phyloP scores from a whole-genome alignment of 2,329 filamentous ascomycete genomes.

The Colletotrichum scovillei region DNA sequence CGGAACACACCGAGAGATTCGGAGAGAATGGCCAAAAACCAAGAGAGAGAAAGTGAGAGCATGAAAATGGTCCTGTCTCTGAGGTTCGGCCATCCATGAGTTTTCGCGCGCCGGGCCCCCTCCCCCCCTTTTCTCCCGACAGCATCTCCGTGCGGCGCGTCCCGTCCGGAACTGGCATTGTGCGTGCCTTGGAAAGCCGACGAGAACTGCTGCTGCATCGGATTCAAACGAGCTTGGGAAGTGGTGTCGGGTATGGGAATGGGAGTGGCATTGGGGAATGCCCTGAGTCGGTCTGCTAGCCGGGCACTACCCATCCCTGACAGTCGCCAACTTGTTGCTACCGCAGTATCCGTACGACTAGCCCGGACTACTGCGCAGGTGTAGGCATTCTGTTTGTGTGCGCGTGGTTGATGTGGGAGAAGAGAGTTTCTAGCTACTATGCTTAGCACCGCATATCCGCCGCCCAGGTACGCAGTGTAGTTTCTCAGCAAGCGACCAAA shows the following conservation, averaged over 20 bases:
- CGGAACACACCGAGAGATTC: not conserved
- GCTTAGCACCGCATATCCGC: not conserved
- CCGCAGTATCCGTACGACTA: not conserved
- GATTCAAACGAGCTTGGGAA: not conserved
- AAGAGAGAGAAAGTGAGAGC: not conserved
- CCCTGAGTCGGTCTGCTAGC: conserved; percentile 23
- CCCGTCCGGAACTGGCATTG: conserved; percentile 27
- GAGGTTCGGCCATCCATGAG: conserved; percentile 19
- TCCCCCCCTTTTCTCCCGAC: conserved; percentile 9
- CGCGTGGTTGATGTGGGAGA: not conserved
- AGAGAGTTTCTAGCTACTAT: not conserved
- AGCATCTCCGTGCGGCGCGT: conserved; percentile 31
- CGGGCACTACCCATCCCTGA: conserved; percentile 29
- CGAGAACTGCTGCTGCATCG: conserved; percentile 7
- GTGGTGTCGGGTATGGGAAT: conserved; percentile 19
- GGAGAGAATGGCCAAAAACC: not conserved
- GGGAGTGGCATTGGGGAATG: not conserved
- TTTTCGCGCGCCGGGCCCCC: not conserved
- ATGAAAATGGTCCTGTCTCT: not conserved
- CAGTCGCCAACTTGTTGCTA: not conserved
- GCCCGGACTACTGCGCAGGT: not conserved
- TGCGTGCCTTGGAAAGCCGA: conserved; percentile 19
- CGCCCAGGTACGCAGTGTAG: not conserved
- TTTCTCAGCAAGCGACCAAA: not conserved
- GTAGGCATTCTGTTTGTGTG: not conserved